Conservation (phyloP, 202 grass and related monocot species). For the Miscanthus sacchariflorus region DNA sequence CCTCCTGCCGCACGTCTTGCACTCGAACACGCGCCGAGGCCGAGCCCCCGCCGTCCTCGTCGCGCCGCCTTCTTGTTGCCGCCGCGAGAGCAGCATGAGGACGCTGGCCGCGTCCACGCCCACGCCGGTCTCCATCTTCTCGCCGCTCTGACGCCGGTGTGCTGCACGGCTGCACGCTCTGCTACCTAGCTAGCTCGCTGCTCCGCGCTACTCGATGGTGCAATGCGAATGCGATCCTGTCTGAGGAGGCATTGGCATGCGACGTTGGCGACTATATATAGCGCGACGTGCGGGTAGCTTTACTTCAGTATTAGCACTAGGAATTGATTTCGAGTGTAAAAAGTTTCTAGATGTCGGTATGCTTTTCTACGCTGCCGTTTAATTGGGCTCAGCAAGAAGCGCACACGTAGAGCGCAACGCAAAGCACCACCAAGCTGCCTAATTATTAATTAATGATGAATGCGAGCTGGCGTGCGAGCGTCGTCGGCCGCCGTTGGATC, state of each 20-base stretch:
- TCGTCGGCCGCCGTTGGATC: constrained; percentile 31
- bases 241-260: neutral
- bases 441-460: neutral
- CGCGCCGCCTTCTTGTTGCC: neutral
- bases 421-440: neutral
- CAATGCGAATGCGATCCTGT: neutral
- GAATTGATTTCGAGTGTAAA: constrained; percentile 1
- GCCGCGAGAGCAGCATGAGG: constrained; percentile 22
- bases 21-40: constrained; percentile 56
- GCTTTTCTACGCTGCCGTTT: constrained; percentile 24
- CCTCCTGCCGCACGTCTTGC: constrained; percentile 66
- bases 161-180: constrained; percentile 1
- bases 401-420: neutral
- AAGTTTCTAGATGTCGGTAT: constrained; percentile 48
- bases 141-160: neutral
- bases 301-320: neutral
- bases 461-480: neutral
- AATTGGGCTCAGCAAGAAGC: neutral
- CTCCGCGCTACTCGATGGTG: neutral
- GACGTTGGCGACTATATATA: neutral
- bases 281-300: neutral
- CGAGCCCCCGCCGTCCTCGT: neutral
- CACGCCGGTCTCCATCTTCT: constrained; percentile 14
- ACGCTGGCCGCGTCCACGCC: constrained; percentile 6
- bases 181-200: neutral